A percentile compares a stretch with the other conserved stretches of the same genome.
These are phyloP conservation scores for Tothia fuscella DNA, from an alignment of 2,329 filamentous ascomycete species.

Conservation along the genomic window DNA sequence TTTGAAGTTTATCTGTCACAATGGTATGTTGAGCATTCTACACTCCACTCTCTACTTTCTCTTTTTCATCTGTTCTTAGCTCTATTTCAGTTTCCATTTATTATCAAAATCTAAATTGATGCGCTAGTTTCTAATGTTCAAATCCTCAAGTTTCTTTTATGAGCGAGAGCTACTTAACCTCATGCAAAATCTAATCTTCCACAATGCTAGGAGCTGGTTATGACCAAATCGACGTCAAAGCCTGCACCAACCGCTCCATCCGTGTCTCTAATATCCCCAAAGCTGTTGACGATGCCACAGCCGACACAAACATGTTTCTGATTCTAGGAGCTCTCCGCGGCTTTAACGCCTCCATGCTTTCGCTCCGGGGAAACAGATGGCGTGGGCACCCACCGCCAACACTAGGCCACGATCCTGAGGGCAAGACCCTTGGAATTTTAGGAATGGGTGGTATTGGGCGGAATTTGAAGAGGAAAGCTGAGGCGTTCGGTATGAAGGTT, in stretches of 20 bases:
- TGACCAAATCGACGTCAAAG: constrained; percentile 64
- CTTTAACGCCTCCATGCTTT: constrained; percentile 53
- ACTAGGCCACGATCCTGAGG: constrained; percentile 64
- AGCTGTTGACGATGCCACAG: constrained; percentile 71
- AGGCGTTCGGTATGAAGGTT: constrained; percentile 63
- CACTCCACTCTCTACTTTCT: not conserved
- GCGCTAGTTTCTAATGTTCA: not conserved
- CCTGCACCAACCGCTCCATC: constrained; percentile 55
- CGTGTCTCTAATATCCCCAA: constrained; percentile 71
- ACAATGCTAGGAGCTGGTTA: constrained; percentile 60
- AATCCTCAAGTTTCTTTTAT: not conserved
- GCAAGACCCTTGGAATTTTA: constrained; percentile 67
- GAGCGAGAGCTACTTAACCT: not conserved
- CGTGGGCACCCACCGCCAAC: constrained; percentile 42
- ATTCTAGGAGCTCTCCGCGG: constrained; percentile 69
- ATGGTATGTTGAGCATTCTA: constrained; percentile 25
- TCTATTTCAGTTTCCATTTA: not conserved
- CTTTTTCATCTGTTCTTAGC: not conserved
- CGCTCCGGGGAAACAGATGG: constrained; percentile 57
- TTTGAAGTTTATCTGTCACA: constrained; percentile 30
- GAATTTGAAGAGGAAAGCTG: constrained; percentile 62
- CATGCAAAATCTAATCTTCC: not conserved
- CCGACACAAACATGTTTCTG: constrained; percentile 69
- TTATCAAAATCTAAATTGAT: not conserved
- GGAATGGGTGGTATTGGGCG: constrained; percentile 80